Evolutionary conservation across 2,329 filamentous ascomycete genomes (phyloP).

Genomic region (Pseudopithomyces maydicus): DNA sequence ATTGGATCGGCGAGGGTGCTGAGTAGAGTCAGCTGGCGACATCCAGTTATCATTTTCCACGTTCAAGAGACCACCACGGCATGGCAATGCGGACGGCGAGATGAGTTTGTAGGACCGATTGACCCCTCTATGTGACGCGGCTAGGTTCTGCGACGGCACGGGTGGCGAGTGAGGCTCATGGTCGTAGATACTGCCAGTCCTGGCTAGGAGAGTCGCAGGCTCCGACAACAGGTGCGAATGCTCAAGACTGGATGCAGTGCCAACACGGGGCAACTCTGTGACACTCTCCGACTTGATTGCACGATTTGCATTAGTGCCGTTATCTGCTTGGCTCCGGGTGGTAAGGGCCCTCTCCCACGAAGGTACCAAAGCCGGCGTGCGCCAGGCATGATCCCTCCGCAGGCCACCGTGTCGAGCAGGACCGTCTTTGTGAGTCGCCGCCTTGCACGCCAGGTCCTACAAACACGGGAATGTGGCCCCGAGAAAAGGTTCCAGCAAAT

Average conservation of each 20-base stretch:
- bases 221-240: constrained; percentile 6
- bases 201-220: constrained; percentile 8
- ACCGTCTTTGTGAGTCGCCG: constrained; percentile 4
- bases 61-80: too few species aligned
- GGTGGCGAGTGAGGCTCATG: background rate
- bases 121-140: too few species aligned
- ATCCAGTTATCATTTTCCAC: too few species aligned
- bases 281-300: constrained; percentile 1
- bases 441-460: constrained; percentile 1
- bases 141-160: background rate
- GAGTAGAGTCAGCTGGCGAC: too few species aligned
- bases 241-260: constrained; percentile 13
- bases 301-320: background rate
- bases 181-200: background rate
- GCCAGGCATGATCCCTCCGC: constrained; percentile 21
- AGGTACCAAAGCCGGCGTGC: constrained; percentile 4
- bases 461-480: background rate
- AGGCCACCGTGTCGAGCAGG: background rate
- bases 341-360: background rate
- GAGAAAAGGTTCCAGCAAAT: background rate
- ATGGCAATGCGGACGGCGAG: too few species aligned
- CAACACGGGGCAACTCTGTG: constrained; percentile 9
- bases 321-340: background rate
- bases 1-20: too few species aligned
- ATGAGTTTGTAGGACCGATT: too few species aligned